These are phyloP conservation scores for Vinca major DNA, from an alignment of 305 asterid species.

Conservation along the genomic window DNA sequence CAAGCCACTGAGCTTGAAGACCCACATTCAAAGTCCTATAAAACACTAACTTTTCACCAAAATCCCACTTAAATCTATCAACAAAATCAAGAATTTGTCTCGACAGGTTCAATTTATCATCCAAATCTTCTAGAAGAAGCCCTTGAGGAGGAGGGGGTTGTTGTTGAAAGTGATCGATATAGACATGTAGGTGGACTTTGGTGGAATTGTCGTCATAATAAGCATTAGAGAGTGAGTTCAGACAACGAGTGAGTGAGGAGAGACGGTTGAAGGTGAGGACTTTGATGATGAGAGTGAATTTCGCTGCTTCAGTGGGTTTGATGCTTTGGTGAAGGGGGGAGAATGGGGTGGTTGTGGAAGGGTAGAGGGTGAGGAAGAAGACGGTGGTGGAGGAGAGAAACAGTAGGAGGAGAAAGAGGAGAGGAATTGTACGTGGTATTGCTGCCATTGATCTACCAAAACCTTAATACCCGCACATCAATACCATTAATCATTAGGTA, in stretches of 20 bases:
- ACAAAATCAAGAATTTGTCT: constrained; percentile 42
- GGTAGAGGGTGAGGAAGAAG: constrained; percentile 23
- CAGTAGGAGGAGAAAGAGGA: constrained; percentile 25
- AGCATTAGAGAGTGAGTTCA: constrained; percentile 50
- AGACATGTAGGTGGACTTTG: constrained; percentile 52
- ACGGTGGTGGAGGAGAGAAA: constrained; percentile 32
- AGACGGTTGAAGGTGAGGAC: constrained; percentile 73
- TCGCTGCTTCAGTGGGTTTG: constrained; percentile 16
- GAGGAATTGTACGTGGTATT: constrained; percentile 17
- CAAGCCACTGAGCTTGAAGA: constrained; percentile 88
- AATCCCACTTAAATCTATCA: constrained; percentile 52
- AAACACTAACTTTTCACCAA: constrained; percentile 62
- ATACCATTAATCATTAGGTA: too few relatives aligned
- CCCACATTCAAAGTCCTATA: constrained; percentile 69
- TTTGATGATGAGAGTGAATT: constrained; percentile 67
- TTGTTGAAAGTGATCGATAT: constrained; percentile 41
- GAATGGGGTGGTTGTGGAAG: constrained; percentile 12
- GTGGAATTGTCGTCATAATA: constrained; percentile 48
- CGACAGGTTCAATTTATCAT: constrained; percentile 35
- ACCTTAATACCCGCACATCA: too few relatives aligned
- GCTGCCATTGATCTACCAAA: constrained; percentile 1
- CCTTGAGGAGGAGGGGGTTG: constrained; percentile 18
- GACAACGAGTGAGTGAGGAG: constrained; percentile 67
- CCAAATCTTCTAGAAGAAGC: constrained; percentile 32
- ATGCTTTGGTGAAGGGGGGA: constrained; percentile 1